Evolutionary conservation across 805 yeast species (phyloP).

Genomic region (Wickerhamomyces bisporus): DNA sequence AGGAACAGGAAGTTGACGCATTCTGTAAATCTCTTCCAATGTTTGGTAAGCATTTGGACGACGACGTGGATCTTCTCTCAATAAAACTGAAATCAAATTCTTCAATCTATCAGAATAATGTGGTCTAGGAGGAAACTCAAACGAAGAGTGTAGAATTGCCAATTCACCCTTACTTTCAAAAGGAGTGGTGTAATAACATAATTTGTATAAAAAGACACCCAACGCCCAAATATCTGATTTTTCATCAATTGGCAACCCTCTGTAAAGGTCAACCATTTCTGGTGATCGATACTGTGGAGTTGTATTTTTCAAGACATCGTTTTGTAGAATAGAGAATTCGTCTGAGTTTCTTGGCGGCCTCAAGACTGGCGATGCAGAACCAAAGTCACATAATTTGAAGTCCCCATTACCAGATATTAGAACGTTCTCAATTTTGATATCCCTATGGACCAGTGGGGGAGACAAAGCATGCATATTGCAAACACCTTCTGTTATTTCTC

Average conservation of each 20-base stretch:
- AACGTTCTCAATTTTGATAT: conserved; percentile 79
- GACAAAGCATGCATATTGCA: conserved; percentile 70
- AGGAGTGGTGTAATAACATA: conserved; percentile 80
- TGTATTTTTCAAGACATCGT: conserved; percentile 72
- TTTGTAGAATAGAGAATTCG: conserved; percentile 54
- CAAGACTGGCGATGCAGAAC: conserved; percentile 64
- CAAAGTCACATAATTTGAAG: conserved; percentile 77
- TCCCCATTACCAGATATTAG: conserved; percentile 52
- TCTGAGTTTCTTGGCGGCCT: conserved; percentile 58
- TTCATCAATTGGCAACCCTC: conserved; percentile 70
- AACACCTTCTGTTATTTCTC: conserved; percentile 66
- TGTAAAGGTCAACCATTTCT: conserved; percentile 72
- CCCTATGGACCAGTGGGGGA: conserved; percentile 74
- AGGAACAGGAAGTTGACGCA: conserved; percentile 47
- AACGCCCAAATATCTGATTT: conserved; percentile 85
- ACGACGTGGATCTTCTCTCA: conserved; percentile 60
- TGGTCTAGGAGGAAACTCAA: conserved; percentile 50
- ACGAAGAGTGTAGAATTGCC: conserved; percentile 55
- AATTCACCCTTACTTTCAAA: conserved; percentile 63
- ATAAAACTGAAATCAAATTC: conserved; percentile 54
- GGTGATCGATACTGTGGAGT: conserved; percentile 85
- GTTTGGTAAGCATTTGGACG: conserved; percentile 74
- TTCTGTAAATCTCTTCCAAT: conserved; percentile 58
- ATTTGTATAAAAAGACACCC: conserved; percentile 70
- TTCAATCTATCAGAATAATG: conserved; percentile 57